Evolutionary conservation across 148 eudicot species (phyloP), one percentile per base, ranked within the genome.

Genomic region (Fagopyrum homotropicum): DNA sequence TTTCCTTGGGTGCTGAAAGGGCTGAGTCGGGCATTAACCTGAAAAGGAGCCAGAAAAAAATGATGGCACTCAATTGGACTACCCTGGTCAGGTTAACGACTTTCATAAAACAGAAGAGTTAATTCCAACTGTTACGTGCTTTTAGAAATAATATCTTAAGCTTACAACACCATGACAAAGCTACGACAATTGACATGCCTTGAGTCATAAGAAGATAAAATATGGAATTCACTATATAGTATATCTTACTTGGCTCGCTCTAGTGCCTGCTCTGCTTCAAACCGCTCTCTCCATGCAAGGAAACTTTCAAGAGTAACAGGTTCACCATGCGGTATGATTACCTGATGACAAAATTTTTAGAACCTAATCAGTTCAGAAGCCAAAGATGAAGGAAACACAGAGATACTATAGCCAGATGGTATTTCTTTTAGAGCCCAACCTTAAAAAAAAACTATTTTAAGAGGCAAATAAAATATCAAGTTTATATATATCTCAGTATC

Each of bases 21-120:
- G 92, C 97, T 14, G 96, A 82, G 77, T 92, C 98, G 10, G 98
- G 97, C 96, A 95, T 90, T 64, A 90, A 75, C 92, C 98, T 95
- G 82, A 79, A 59, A 74, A 69, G 47, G 72, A 73, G n/a, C 73
- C 66, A 50, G 63, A 46, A 6, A 69, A 60, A 29, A 29, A 61
- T 3, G 44, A 26, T 26, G 43, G 68, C 68, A 60, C 22, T 57
- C 35, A 57, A 60, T 22, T 8, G 35, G 35, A 9, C 68, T 9
- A 60, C 35, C 4, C 44, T 26, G 35, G 14, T 29, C 43, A 60
- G 6, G 40, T 35, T 57, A 57, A n/a, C 4, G 17, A 15, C 12
- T 10, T 50, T 50, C 54, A 2, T 50, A 9, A 8, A 50, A 50
- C 3, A 50, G 1, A 50, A 50, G 54, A 50, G 54, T 50, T 50